Base-by-base conservation (phyloP, 805 yeast genomes). In the Priceomyces fermenticarens region DNA sequence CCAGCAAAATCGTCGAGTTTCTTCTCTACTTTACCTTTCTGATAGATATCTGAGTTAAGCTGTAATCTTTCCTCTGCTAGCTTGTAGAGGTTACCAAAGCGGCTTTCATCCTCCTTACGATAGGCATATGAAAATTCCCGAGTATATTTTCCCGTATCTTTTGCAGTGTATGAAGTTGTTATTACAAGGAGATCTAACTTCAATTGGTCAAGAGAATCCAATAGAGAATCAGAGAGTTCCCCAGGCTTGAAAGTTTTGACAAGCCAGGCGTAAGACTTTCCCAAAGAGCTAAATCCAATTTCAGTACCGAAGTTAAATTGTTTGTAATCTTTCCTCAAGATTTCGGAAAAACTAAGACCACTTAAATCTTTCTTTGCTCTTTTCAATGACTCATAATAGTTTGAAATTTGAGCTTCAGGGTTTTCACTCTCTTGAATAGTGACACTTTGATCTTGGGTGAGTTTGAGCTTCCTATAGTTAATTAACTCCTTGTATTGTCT, bases 271-370 rank as follows among this genome's bases (percentile, higher is more conserved):
- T 84, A 59, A 0, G 88, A 71, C 56, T 78, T 82, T 2, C 84
- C 86, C 8, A 83, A 63, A 0, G 97, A 84, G 35, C 90, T 77
- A 52, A 91, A 83, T 0, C 98, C 98, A 10, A 88, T 69, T 3
- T 47, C 60, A 1, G 49, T 51, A 17, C 48, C 43, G 39, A 71
- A 70, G 3, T 55, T 60, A 65, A 84, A 89, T 53, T 79, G 80
- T 57, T 91, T 91, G 62, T 86, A 91, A 57, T 91, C 99, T 59
- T 89, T 90, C 34, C 82, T 67, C 30, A 93, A 65, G 5, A 93
- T 60, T 38, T 88, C 95, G 4, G 51, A 51, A 4, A 80, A 59
- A 1, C 77, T 53, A 29, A 93, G 67, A 0, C 88, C 89, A 2
- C 60, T 57, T 29, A 90, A 65, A 53, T 87, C 78, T 42, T 73